phyloP scores from a whole-genome alignment of 495 filamentous ascomycete species.

The Trichoderma virens region DNA sequence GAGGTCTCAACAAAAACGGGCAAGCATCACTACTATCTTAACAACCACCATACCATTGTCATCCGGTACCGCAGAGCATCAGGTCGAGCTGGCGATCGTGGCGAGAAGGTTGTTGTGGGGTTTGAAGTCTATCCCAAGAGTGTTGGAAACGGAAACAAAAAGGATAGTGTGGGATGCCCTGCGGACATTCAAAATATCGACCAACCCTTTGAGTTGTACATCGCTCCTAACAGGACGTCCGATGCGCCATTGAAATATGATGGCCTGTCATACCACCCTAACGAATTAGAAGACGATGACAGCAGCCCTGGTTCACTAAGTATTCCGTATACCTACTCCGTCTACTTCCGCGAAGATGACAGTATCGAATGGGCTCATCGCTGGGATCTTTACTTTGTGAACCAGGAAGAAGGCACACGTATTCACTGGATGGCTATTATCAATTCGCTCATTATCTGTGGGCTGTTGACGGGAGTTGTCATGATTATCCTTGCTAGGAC shows the following conservation, averaged over 20 bases:
- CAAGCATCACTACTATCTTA: conserved; percentile 65
- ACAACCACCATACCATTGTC: conserved; percentile 88
- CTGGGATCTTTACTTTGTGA: conserved; percentile 92
- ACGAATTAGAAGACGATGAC: conserved; percentile 40
- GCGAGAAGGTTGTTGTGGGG: conserved; percentile 78
- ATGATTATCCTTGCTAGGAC: conserved; percentile 82
- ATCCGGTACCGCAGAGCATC: conserved; percentile 75
- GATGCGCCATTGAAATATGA: conserved; percentile 49
- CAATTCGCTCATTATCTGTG: conserved; percentile 82
- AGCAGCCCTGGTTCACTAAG: conserved; percentile 64
- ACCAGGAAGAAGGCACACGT: conserved; percentile 75
- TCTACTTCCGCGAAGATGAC: conserved; percentile 84
- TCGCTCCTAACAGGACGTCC: conserved; percentile 50
- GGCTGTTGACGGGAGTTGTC: conserved; percentile 73
- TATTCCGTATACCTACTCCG: conserved; percentile 86
- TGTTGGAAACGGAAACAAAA: conserved; percentile 54
- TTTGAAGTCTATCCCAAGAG: conserved; percentile 94
- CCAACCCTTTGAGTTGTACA: conserved; percentile 58
- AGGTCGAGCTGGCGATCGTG: conserved; percentile 55
- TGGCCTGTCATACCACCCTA: conserved; percentile 50
- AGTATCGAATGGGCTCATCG: conserved; percentile 77
- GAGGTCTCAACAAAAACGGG: conserved; percentile 55
- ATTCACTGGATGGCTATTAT: conserved; percentile 92
- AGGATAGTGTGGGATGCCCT: conserved; percentile 55
- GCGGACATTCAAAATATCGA: conserved; percentile 53